Conservation (phyloP, 2,329 filamentous ascomycete species). For the Ophiognomonia clavigignenti-juglandacearum region DNA sequence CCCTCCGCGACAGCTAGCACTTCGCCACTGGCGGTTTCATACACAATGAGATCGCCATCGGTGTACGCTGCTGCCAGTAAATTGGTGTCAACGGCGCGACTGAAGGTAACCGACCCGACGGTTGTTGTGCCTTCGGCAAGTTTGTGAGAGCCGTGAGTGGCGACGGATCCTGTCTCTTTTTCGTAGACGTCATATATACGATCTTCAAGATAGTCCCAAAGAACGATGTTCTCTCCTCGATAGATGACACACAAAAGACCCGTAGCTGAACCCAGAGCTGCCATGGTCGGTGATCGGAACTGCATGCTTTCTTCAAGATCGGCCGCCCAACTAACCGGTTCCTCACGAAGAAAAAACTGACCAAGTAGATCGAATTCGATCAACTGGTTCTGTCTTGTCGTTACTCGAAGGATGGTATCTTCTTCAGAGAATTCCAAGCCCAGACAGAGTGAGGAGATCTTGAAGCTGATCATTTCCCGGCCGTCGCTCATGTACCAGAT, state of each 20-base stretch:
- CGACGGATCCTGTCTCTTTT: slow-evolving; percentile 20
- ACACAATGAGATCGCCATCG: slow-evolving; percentile 25
- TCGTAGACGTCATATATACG: slow-evolving; percentile 21
- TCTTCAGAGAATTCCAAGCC: slow-evolving; percentile 5
- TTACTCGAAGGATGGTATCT: slow-evolving; percentile 1
- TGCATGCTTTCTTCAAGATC: slow-evolving; percentile 17
- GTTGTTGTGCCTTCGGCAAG: slow-evolving; percentile 11
- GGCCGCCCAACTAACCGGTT: slow-evolving; percentile 7
- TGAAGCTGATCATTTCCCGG: slow-evolving; percentile 10
- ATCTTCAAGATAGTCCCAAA: slow-evolving; percentile 20
- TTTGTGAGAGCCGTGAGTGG: slow-evolving; percentile 1
- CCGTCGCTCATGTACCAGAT: slow-evolving; percentile 16
- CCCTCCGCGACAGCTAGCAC: not conserved
- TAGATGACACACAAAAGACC: slow-evolving; percentile 24
- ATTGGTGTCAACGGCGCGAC: slow-evolving; percentile 13
- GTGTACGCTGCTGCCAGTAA: slow-evolving; percentile 23
- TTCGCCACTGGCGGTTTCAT: slow-evolving; percentile 18
- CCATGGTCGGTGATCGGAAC: slow-evolving; percentile 16
- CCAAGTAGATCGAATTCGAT: not conserved
- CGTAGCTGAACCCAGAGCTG: slow-evolving; percentile 13
- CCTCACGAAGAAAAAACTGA: not conserved
- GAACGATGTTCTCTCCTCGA: slow-evolving; percentile 21
- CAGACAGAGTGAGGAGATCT: slow-evolving; percentile 11
- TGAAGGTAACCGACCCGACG: slow-evolving; percentile 20
- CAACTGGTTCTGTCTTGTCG: not conserved